A percentile compares a stretch with the other conserved stretches of the same genome.
phyloP scores from a whole-genome alignment of 192 early-diverging fungal species.

The Coemansia sp. region DNA sequence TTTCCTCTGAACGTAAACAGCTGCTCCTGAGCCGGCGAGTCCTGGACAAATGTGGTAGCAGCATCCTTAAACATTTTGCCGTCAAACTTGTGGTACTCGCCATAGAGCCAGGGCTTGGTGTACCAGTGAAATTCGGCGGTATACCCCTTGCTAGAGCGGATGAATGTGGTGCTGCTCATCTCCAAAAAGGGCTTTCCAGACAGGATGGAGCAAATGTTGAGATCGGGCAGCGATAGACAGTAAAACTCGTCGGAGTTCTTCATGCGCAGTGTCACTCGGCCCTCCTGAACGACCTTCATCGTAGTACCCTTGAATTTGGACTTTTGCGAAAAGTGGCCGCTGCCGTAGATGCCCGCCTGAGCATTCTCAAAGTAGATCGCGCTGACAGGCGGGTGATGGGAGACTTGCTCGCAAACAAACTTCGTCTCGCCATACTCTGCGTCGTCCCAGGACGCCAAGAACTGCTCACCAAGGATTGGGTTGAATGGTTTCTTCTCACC shows the following conservation, averaged over 20 bases:
- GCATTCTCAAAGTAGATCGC: constrained; percentile 66
- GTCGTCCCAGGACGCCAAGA: constrained; percentile 63
- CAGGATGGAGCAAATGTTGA: constrained; percentile 75
- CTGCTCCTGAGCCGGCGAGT: constrained; percentile 21
- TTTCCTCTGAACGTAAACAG: constrained; percentile 60
- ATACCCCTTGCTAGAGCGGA: constrained; percentile 57
- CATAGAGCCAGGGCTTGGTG: constrained; percentile 75
- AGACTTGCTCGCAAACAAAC: constrained; percentile 68
- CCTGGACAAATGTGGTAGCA: constrained; percentile 15
- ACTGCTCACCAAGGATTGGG: constrained; percentile 69
- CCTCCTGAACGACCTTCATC: constrained; percentile 76
- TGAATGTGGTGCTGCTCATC: constrained; percentile 59
- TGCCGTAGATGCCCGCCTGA: constrained; percentile 58
- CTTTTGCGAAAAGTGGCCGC: constrained; percentile 61
- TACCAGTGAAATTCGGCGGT: constrained; percentile 68
- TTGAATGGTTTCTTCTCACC: constrained; percentile 78
- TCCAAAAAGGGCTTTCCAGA: constrained; percentile 65
- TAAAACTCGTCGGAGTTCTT: constrained; percentile 63
- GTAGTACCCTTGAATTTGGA: constrained; percentile 74
- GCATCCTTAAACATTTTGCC: constrained; percentile 54
- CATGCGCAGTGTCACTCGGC: constrained; percentile 68
- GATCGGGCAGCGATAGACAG: constrained; percentile 69
- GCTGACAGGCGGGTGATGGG: constrained; percentile 73
- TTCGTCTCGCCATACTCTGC: constrained; percentile 51
- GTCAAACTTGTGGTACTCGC: constrained; percentile 78